Percentiles rank a stretch among this genome's conserved stretches.
Conservation (phyloP, 352 stramenopile genomes). For the Stramenopiles sp. region DNA sequence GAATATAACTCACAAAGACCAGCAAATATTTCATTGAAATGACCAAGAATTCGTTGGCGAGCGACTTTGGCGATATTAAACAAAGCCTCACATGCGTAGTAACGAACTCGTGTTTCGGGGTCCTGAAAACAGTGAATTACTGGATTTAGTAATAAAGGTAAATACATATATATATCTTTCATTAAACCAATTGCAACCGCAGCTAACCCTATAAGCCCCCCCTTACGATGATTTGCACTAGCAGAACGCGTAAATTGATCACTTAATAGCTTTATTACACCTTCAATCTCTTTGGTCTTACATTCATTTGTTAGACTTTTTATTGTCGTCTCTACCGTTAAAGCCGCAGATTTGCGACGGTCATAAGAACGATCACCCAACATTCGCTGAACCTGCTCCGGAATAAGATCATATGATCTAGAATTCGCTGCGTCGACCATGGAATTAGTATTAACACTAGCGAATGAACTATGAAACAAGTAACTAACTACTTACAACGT, state of each 20-base stretch:
- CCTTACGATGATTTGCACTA: conserved; percentile 55
- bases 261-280: background rate
- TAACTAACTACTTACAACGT: too few species aligned
- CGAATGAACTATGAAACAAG: too few species aligned
- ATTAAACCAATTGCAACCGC: conserved; percentile 74
- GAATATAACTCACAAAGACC: conserved; percentile 78
- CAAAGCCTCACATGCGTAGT: conserved; percentile 94
- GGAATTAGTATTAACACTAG: too few species aligned
- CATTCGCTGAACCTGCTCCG: conserved; percentile 1
- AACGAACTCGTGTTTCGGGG: conserved; percentile 73
- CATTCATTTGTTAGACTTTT: background rate
- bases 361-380: conserved; percentile 1
- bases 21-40: conserved; percentile 99
- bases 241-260: background rate
- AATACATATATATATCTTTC: conserved; percentile 28
- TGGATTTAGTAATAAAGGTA: conserved; percentile 68
- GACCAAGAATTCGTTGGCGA: conserved; percentile 55
- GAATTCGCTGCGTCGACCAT: too few species aligned
- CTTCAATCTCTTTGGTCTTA: background rate
- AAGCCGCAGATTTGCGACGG: background rate
- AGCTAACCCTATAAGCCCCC: conserved; percentile 83
- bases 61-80: conserved; percentile 98
- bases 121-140: conserved; percentile 98
- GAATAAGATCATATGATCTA: too few species aligned
- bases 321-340: background rate